A percentile compares a stretch with the other conserved stretches of the same genome.
Conservation (phyloP, 768 basidiomycete species). For the Phylloporus sp. region DNA sequence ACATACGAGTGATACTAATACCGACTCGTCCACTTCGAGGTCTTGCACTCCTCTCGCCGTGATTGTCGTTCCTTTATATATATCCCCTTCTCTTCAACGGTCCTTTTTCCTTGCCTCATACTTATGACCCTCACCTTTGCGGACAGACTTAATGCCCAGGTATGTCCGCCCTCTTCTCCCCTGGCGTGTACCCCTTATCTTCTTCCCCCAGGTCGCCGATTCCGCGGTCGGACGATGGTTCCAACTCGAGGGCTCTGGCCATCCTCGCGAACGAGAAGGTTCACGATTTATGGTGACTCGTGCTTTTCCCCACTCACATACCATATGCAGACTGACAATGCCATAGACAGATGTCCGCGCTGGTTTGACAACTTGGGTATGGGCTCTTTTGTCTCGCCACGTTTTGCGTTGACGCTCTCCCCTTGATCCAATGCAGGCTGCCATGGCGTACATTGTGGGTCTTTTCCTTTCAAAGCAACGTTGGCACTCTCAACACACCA, state of each 20-base stretch:
- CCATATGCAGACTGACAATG: constrained; percentile 5
- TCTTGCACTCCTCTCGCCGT: neutral
- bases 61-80: constrained; percentile 23
- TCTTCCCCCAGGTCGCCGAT: constrained; percentile 35
- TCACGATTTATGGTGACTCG: constrained; percentile 52
- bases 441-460: constrained; percentile 80
- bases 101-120: constrained; percentile 16
- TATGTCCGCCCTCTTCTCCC: constrained; percentile 11
- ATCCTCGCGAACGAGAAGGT: constrained; percentile 54
- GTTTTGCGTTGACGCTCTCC: constrained; percentile 1
- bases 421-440: constrained; percentile 40
- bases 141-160: constrained; percentile 41
- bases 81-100: constrained; percentile 10
- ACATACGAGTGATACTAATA: constrained; percentile 13
- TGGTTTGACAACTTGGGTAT: constrained; percentile 76
- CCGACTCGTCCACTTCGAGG: constrained; percentile 4
- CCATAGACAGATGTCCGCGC: constrained; percentile 70
- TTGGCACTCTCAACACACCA: no score
- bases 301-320: constrained; percentile 7
- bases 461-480: neutral
- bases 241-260: constrained; percentile 66
- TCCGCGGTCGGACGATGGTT: constrained; percentile 59
- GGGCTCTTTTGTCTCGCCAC: constrained; percentile 17
- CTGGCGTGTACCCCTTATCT: neutral
- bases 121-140: constrained; percentile 38